These are phyloP conservation scores for Solanum bukasovii DNA, from an alignment of 257 asterid species.

Conservation along the genomic window DNA sequence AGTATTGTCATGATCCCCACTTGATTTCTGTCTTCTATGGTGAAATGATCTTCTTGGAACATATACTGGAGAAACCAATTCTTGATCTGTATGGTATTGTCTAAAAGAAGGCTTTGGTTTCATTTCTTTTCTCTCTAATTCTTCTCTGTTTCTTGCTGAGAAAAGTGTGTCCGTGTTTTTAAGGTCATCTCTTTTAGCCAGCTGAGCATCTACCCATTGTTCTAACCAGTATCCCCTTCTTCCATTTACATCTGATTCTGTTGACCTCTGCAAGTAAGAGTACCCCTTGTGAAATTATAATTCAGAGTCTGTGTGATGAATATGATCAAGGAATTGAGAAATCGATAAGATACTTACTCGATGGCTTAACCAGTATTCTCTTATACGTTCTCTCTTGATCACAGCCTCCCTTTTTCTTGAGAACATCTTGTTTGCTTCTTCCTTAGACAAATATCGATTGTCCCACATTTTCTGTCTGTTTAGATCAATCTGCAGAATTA, in stretches of 20 bases:
- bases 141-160: constrained; percentile 32
- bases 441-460: constrained; percentile 49
- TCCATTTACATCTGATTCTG: constrained; percentile 58
- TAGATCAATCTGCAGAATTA: constrained; percentile 44
- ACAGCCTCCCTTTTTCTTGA: constrained; percentile 61
- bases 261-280: constrained; percentile 51
- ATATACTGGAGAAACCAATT: constrained; percentile 25
- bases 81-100: constrained; percentile 32
- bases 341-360: constrained; percentile 36
- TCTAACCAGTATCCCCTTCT: constrained; percentile 70
- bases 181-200: constrained; percentile 46
- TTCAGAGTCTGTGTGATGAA: neutral
- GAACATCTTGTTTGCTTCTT: constrained; percentile 40
- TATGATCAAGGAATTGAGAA: neutral
- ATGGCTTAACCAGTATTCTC: constrained; percentile 69
- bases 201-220: constrained; percentile 80
- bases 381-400: constrained; percentile 58
- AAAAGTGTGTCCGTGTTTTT: constrained; percentile 14
- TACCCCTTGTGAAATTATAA: neutral
- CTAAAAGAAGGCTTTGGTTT: constrained; percentile 21
- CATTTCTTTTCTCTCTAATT: constrained; percentile 15
- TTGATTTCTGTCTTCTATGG: constrained; percentile 55
- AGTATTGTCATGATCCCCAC: constrained; percentile 36
- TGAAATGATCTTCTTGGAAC: constrained; percentile 45
- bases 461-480: constrained; percentile 84